Percentiles rank a stretch among this genome's conserved stretches.
These are phyloP conservation scores for Alternaria sp. DNA, from an alignment of 2,329 filamentous ascomycete genomes.

Conservation along the genomic window DNA sequence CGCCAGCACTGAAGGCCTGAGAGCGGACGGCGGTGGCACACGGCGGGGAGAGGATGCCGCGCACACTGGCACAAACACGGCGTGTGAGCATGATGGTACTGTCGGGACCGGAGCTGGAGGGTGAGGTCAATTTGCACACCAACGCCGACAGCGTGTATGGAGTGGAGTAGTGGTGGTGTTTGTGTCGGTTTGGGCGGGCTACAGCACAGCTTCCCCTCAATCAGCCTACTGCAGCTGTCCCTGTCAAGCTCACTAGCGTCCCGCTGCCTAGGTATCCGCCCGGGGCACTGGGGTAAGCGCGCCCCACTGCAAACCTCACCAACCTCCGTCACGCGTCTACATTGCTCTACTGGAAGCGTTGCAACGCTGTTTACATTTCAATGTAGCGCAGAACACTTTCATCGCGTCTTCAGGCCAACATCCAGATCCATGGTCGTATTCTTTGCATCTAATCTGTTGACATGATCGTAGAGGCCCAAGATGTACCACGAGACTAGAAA, in stretches of 20 bases:
- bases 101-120: not conserved
- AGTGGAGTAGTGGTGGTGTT: constrained; percentile 5
- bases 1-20: constrained; percentile 38
- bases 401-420: not conserved
- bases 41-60: constrained; percentile 27
- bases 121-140: not conserved
- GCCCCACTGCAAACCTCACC: constrained; percentile 12
- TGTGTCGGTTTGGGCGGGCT: constrained; percentile 4
- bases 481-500: not conserved
- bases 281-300: constrained; percentile 17
- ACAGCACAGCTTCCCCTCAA: constrained; percentile 15
- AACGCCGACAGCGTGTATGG: not conserved
- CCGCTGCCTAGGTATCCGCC: constrained; percentile 1
- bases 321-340: not conserved
- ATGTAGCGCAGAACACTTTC: not conserved
- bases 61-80: constrained; percentile 36
- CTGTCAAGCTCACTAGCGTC: constrained; percentile 21
- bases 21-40: constrained; percentile 20
- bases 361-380: not conserved
- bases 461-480: not conserved
- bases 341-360: not conserved
- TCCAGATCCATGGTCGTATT: not conserved
- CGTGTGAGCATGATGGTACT: constrained; percentile 40
- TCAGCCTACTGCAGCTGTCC: constrained; percentile 17
- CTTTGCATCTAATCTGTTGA: not conserved